phyloP scores from a whole-genome alignment of 306 rosid species.

The Acacia crassicarpa region DNA sequence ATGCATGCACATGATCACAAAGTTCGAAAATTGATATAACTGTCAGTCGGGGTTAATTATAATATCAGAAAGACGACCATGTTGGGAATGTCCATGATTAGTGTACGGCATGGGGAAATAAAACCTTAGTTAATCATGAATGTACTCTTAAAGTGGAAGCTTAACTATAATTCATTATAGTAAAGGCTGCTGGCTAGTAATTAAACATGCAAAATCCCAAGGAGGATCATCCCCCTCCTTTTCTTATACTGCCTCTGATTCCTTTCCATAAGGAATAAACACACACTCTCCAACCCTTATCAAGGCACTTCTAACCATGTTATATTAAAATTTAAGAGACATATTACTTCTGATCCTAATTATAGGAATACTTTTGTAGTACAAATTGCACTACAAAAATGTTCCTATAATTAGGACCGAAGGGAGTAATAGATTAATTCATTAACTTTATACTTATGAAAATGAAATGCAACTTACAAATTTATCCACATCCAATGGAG shows the following conservation, averaged over 20 bases:
- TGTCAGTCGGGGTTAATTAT: background rate
- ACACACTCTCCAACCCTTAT: too few species aligned
- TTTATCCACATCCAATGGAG: too few species aligned
- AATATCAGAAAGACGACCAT: background rate
- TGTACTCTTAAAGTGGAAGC: background rate
- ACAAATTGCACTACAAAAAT: too few species aligned
- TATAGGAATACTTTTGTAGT: too few species aligned
- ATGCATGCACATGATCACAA: constrained; percentile 6
- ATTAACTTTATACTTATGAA: too few species aligned
- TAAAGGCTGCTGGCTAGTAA: background rate
- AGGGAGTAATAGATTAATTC: too few species aligned
- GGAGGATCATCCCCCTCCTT: background rate
- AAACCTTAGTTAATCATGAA: background rate
- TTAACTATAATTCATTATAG: background rate
- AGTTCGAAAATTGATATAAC: background rate
- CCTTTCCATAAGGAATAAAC: too few species aligned
- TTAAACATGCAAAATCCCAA: constrained; percentile 4
- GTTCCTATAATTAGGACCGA: too few species aligned
- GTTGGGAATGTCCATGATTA: background rate
- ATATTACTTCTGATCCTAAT: too few species aligned
- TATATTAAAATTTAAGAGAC: too few species aligned
- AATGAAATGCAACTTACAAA: too few species aligned
- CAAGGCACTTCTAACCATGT: too few species aligned
- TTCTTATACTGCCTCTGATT: background rate
- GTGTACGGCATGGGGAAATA: constrained; percentile 1